These are phyloP conservation scores for Aspergillus persii DNA, from an alignment of 2,329 filamentous ascomycete genomes.

Conservation along the genomic window DNA sequence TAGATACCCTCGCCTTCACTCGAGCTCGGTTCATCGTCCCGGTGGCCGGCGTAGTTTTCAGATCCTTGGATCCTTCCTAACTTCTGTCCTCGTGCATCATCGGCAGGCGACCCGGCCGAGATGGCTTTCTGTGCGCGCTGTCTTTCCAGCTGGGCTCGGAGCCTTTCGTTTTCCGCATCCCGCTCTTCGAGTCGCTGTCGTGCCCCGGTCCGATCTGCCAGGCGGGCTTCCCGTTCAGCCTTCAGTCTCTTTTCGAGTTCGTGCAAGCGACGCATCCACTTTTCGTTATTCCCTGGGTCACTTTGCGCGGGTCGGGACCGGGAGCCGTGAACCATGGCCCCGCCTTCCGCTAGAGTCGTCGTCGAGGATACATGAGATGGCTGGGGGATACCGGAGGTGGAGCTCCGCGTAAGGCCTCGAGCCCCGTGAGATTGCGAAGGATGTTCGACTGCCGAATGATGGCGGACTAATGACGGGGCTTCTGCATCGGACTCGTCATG, in stretches of 20 bases:
- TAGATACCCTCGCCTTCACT: constrained; percentile 38
- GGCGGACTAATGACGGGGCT: constrained; percentile 53
- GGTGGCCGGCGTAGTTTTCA: constrained; percentile 16
- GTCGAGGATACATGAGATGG: constrained; percentile 33
- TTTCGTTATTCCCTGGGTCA: constrained; percentile 58
- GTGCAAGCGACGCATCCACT: constrained; percentile 80
- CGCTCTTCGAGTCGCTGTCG: constrained; percentile 74
- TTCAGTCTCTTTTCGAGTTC: constrained; percentile 88
- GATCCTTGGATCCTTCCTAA: constrained; percentile 1
- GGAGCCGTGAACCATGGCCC: constrained; percentile 25
- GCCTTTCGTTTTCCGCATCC: constrained; percentile 69
- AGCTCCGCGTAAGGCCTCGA: constrained; percentile 29
- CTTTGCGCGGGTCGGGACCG: constrained; percentile 22
- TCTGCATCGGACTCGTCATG: constrained; percentile 29
- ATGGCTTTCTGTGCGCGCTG: constrained; percentile 46
- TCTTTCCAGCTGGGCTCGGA: constrained; percentile 63
- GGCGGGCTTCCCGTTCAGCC: constrained; percentile 79
- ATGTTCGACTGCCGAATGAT: constrained; percentile 53
- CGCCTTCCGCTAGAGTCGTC: constrained; percentile 30
- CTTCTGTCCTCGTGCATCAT: constrained; percentile 15
- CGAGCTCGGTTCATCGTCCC: constrained; percentile 34
- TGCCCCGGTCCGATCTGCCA: constrained; percentile 81
- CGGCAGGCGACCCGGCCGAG: constrained; percentile 20
- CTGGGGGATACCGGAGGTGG: constrained; percentile 34
- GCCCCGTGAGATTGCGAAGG: constrained; percentile 27